Percentiles rank a stretch among this genome's conserved stretches.
These are phyloP conservation scores for Cutaneotrichosporon cyanovorans DNA, from an alignment of 1,284 basidiomycete species.

Conservation along the genomic window DNA sequence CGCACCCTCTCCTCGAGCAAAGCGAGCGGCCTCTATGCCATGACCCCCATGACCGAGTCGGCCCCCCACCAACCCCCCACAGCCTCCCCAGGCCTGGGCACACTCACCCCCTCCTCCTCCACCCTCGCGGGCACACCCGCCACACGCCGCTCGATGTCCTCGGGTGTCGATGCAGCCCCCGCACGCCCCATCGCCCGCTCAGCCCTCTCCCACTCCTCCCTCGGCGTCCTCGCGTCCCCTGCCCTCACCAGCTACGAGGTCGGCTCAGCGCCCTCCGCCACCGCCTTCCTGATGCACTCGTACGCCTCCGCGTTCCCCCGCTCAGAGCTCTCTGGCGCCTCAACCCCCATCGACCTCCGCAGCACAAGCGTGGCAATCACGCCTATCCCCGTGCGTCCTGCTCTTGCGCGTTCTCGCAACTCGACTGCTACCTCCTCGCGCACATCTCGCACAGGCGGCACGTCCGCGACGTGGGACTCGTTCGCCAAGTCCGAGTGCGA, in stretches of 20 bases:
- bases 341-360: slow-evolving; percentile 4
- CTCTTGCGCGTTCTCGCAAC: slow-evolving; percentile 8
- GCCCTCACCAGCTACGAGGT: slow-evolving; percentile 18
- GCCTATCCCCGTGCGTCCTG: slow-evolving; percentile 1
- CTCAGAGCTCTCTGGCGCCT: slow-evolving; percentile 12
- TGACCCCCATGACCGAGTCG: slow-evolving; percentile 29
- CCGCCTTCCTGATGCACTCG: slow-evolving; percentile 27
- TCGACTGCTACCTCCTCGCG: no score
- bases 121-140: neutral
- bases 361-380: slow-evolving; percentile 1
- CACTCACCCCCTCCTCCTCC: neutral
- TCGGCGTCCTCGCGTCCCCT: slow-evolving; percentile 18
- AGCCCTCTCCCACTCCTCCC: slow-evolving; percentile 33
- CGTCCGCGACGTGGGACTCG: slow-evolving; percentile 33
- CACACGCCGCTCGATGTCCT: slow-evolving; percentile 14
- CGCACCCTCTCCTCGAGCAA: slow-evolving; percentile 16
- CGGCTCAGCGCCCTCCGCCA: slow-evolving; percentile 34
- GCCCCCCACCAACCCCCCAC: slow-evolving; percentile 3
- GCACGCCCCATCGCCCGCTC: slow-evolving; percentile 21
- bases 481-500: slow-evolving; percentile 30
- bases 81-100: neutral
- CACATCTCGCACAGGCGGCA: slow-evolving; percentile 24
- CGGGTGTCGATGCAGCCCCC: slow-evolving; percentile 17
- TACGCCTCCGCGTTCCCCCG: slow-evolving; percentile 36
- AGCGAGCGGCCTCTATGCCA: slow-evolving; percentile 20